phyloP scores from a whole-genome alignment of 106 monocot genomes.

The Hemerocallis citrina region DNA sequence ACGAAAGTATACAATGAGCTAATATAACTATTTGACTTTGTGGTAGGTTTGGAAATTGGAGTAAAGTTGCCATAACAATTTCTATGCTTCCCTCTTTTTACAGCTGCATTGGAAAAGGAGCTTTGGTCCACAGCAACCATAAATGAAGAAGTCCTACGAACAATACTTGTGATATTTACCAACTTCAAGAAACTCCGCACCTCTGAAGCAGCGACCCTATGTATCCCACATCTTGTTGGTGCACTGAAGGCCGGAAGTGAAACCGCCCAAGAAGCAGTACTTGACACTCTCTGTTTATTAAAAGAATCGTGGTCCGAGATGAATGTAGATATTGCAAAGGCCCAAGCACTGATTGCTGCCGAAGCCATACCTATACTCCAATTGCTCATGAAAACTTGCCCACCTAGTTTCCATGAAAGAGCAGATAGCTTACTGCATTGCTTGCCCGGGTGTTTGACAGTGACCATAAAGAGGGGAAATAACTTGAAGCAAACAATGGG shows the following conservation, averaged over 20 bases:
- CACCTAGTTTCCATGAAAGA: conserved; percentile 84
- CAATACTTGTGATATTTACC: conserved; percentile 61
- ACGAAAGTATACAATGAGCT: too few species aligned
- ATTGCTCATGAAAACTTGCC: conserved; percentile 76
- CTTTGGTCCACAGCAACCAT: conserved; percentile 50
- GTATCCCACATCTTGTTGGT: conserved; percentile 75
- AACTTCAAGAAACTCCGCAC: conserved; percentile 79
- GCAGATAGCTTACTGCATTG: conserved; percentile 73
- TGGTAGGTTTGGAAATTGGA: too few species aligned
- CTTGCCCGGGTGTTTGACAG: conserved; percentile 77
- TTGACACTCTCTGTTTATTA: conserved; percentile 70
- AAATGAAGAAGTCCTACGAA: conserved; percentile 67
- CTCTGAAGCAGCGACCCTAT: conserved; percentile 80
- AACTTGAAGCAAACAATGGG: conserved; percentile 95
- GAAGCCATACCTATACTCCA: conserved; percentile 84
- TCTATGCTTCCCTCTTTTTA: neutral
- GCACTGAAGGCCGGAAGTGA: conserved; percentile 68
- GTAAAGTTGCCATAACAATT: too few species aligned
- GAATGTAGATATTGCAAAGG: conserved; percentile 70
- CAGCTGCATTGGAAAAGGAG: conserved; percentile 89
- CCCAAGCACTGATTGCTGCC: conserved; percentile 66
- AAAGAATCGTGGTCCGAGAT: conserved; percentile 81
- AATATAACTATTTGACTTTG: too few species aligned
- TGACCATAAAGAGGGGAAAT: conserved; percentile 74
- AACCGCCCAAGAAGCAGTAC: conserved; percentile 64